Conservation (phyloP, 768 basidiomycete species). For the Dioszegia hungarica region DNA sequence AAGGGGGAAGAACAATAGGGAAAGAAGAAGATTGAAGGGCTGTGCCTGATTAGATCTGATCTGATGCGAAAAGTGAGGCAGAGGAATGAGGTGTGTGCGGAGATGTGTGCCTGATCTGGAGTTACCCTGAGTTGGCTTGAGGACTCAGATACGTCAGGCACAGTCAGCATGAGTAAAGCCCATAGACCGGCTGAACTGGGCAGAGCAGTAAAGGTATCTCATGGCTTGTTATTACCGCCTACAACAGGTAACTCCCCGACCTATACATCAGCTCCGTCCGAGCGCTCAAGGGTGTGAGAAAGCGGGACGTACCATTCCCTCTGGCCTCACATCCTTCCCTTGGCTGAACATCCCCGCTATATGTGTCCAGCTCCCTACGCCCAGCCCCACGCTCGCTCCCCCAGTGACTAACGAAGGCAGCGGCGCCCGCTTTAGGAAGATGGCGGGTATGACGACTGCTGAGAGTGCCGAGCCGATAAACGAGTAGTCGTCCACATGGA, state of each 20-base stretch:
- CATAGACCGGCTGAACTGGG: no score
- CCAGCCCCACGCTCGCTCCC: constrained; percentile 43
- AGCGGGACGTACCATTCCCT: constrained; percentile 35
- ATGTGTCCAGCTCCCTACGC: constrained; percentile 35
- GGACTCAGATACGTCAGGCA: neutral
- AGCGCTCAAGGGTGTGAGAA: neutral
- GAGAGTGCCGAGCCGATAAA: constrained; percentile 40
- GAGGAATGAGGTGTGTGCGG: neutral
- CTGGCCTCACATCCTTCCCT: constrained; percentile 38
- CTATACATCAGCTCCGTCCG: constrained; percentile 20
- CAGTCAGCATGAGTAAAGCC: no score
- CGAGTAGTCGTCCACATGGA: constrained; percentile 44
- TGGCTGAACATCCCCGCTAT: constrained; percentile 22
- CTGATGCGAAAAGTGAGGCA: neutral
- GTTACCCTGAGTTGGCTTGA: neutral
- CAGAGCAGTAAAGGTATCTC: neutral
- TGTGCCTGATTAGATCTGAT: neutral
- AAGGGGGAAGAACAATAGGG: neutral
- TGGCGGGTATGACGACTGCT: constrained; percentile 37
- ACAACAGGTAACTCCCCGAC: constrained; percentile 31
- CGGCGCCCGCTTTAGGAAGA: constrained; percentile 43
- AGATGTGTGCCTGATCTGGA: neutral
- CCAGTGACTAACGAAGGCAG: constrained; percentile 33
- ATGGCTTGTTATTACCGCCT: constrained; percentile 29
- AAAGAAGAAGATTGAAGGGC: neutral